Evolutionary conservation across 768 basidiomycete genomes (phyloP).

Genomic region (Mycena chlorophos): DNA sequence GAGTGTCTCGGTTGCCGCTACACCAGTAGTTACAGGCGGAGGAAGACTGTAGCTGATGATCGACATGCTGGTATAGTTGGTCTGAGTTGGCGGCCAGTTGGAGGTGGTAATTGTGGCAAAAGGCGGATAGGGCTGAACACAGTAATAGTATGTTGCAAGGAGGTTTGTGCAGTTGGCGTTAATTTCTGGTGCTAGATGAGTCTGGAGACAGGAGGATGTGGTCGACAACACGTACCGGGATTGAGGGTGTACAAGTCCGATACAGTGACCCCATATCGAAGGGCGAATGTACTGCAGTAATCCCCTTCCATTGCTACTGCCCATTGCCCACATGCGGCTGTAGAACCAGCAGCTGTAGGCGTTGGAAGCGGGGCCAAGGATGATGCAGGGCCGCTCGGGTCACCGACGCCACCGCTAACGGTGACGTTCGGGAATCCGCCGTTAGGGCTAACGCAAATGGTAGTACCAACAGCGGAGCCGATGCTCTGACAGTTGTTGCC

Average conservation of each 20-base stretch:
- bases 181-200: conserved; percentile 17
- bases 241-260: conserved; percentile 26
- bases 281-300: conserved; percentile 18
- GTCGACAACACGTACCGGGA: conserved; percentile 18
- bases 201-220: neutral
- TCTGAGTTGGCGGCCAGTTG: conserved; percentile 5
- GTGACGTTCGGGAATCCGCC: conserved; percentile 10
- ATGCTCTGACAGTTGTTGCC: neutral
- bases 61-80: conserved; percentile 4
- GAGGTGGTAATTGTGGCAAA: conserved; percentile 12
- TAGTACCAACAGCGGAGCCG: neutral
- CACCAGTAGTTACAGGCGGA: conserved; percentile 14
- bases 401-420: neutral
- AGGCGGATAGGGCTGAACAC: conserved; percentile 28
- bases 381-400: too few species aligned
- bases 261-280: conserved; percentile 22
- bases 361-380: neutral
- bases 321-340: conserved; percentile 25
- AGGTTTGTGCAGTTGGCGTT: conserved; percentile 28
- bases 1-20: neutral
- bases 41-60: conserved; percentile 9
- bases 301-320: conserved; percentile 24
- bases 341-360: conserved; percentile 19
- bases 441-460: conserved; percentile 2
- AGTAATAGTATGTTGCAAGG: conserved; percentile 25